Evolutionary conservation across 768 basidiomycete species (phyloP), one percentile per base, ranked within the genome.

Genomic region (Termitomyces sp.): DNA sequence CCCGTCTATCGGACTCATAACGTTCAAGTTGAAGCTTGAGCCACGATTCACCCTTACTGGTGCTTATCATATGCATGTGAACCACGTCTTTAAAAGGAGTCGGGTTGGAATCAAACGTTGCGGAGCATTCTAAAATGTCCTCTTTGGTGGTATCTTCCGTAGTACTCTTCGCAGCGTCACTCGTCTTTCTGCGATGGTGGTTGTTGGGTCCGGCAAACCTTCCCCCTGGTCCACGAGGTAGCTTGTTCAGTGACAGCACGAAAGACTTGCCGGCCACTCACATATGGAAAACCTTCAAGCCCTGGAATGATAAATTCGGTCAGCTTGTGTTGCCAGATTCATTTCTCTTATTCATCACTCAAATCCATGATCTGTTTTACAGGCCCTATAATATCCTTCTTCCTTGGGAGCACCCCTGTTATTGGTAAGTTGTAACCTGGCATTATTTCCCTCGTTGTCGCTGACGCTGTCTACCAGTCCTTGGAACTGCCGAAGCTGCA

Each of bases 401-500:
- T 56, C 36, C 51, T 62, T 36, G 64, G 64, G 4, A 53, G 57
- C 16, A 65, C 63, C 27, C 58, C 60, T n/a, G 61, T 62, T 22
- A 56, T 65, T 5, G 63, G 64, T 65, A 40, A 48, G 53, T 32
- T 22, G 35, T 23, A 11, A 45, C 0, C 22, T 16, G 18, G 15
- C 15, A 16, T 22, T 25, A 1, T 6, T 44, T 7, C 36, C 35
- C 27, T 47, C 11, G 11, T 38, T n/a, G 12, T 25, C 20, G 25
- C 22, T 66, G 7, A 44, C 23, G 22, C 15, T 33, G 2, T n/a
- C 10, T 33, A 20, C 5, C 2, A 53, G 67, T 67, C 3, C 61
- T 67, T 5, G 70, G 68, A n/a, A 67, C 64, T 6, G 52, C 64
- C 5, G 60, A 67, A 50, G 64, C 63, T 13, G 70, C 69, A 1